Evolutionary conservation across 805 yeast species (phyloP), one percentile per base, ranked within the genome.

Genomic region (Saturnispora bothae): DNA sequence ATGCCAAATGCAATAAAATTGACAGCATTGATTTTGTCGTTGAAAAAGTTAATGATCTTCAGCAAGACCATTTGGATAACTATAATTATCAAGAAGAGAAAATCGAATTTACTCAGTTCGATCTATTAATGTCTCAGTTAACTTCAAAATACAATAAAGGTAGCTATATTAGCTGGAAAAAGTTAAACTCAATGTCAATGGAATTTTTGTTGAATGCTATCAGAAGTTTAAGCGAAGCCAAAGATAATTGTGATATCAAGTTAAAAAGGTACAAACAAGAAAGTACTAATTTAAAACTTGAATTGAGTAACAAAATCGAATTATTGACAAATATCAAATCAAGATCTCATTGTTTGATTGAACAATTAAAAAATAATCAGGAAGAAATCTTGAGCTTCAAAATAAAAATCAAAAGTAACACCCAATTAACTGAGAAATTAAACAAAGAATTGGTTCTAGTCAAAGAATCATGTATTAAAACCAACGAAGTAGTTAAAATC

Each of bases 131-230:
- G 36, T 33, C 36, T 9, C 23, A 26, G 14, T n/a, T 33, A n/a
- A 10, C 19, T n/a, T 26, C 30, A 4, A 30, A 36, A 6, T n/a
- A n/a, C 8, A 22, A 6, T 10, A 36, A 29, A 17, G 14, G 17
- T 16, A 31, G 28, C 8, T 19, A 21, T 12, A 14, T 10, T 27
- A 27, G 25, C 28, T 25, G 21, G 9, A 14, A 30, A n/a, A 28
- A 33, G 14, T 16, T 28, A 2, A 47, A 44, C 25, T 40, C 34
- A 7, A 35, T 39, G 2, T 47, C 53, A 1, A 40, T 52, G 34
- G 48, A 50, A 14, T 46, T 51, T 31, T 33, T 52, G 16, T 31
- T 52, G 4, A 42, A 41, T 14, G 45, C 51, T 6, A 44, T 52
- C 12, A 34, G 43, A 16, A 43, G 41, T 28, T 31, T 48, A 8